Evolutionary conservation across 768 basidiomycete species (phyloP).

Genomic region (Plicaturopsis crispa): DNA sequence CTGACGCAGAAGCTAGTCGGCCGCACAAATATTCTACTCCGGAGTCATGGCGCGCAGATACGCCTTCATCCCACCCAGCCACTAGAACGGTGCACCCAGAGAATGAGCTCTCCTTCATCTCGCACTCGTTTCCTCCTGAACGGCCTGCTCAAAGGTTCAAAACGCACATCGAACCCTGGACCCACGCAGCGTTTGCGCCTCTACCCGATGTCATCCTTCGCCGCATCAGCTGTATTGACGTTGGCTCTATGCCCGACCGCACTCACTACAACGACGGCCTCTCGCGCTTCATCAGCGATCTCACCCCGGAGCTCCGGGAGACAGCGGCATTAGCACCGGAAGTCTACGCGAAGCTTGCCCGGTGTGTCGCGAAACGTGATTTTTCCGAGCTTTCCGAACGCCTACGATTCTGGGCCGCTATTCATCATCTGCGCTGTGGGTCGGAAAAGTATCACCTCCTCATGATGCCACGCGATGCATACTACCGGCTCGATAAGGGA

Average conservation of each 20-base stretch:
- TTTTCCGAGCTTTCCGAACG: slow-evolving; percentile 28
- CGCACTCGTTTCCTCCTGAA: slow-evolving; percentile 31
- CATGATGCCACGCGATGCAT: slow-evolving; percentile 51
- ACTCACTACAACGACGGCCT: slow-evolving; percentile 45
- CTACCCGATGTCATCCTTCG: slow-evolving; percentile 51
- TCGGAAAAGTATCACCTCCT: slow-evolving; percentile 52
- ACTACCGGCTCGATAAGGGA: slow-evolving; percentile 40
- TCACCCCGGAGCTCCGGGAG: slow-evolving; percentile 51
- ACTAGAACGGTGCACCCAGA: slow-evolving; percentile 16
- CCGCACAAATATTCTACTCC: background rate
- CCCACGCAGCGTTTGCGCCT: slow-evolving; percentile 47
- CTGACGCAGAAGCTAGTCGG: slow-evolving; percentile 8
- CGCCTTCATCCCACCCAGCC: slow-evolving; percentile 16
- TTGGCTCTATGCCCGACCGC: slow-evolving; percentile 54
- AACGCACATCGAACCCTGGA: slow-evolving; percentile 50
- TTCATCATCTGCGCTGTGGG: slow-evolving; percentile 56
- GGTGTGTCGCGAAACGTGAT: slow-evolving; percentile 31
- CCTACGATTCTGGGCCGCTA: slow-evolving; percentile 43
- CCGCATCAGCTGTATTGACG: slow-evolving; percentile 43
- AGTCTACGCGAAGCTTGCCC: slow-evolving; percentile 43
- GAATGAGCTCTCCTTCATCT: slow-evolving; percentile 33
- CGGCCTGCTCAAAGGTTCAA: slow-evolving; percentile 30
- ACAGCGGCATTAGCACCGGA: slow-evolving; percentile 52
- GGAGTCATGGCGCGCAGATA: background rate
- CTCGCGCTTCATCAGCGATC: slow-evolving; percentile 36